Conservation (phyloP, 371 early-diverging fungal species). For the Synchytrium microbalum region DNA sequence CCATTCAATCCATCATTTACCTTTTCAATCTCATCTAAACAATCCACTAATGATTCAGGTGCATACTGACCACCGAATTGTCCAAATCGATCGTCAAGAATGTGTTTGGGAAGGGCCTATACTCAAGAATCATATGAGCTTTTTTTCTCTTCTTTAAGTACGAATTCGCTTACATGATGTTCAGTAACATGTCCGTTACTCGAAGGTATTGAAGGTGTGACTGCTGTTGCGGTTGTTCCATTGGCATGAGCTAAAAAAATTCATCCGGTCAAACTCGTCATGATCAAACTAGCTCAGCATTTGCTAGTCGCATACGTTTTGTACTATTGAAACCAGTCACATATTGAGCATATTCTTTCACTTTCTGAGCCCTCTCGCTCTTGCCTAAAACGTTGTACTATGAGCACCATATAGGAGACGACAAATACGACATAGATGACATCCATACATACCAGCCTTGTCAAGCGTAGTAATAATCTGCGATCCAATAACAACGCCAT, state of each 20-base stretch:
- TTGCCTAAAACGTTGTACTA: conserved; percentile 19
- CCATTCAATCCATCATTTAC: conserved; percentile 10
- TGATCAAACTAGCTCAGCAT: no score
- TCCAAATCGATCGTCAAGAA: conserved; percentile 68
- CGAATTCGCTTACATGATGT: no score
- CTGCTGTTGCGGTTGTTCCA: background rate
- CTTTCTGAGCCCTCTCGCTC: conserved; percentile 30
- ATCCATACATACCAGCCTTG: conserved; percentile 31
- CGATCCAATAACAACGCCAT: conserved; percentile 93
- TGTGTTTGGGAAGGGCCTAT: conserved; percentile 8
- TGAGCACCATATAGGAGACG: background rate
- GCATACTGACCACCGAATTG: conserved; percentile 95
- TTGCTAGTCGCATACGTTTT: background rate
- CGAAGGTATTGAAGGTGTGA: background rate
- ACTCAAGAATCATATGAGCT: no score
- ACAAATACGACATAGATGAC: background rate
- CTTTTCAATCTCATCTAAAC: conserved; percentile 77
- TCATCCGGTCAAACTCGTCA: no score
- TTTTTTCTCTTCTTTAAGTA: no score
- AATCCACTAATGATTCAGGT: conserved; percentile 90
- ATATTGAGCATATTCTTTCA: conserved; percentile 25
- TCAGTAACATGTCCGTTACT: background rate
- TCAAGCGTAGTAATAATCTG: conserved; percentile 74
- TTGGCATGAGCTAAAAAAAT: no score
- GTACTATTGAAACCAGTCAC: conserved; percentile 13